Evolutionary conservation across 768 basidiomycete species (phyloP).

Genomic region (Hirschioporus abietinus): DNA sequence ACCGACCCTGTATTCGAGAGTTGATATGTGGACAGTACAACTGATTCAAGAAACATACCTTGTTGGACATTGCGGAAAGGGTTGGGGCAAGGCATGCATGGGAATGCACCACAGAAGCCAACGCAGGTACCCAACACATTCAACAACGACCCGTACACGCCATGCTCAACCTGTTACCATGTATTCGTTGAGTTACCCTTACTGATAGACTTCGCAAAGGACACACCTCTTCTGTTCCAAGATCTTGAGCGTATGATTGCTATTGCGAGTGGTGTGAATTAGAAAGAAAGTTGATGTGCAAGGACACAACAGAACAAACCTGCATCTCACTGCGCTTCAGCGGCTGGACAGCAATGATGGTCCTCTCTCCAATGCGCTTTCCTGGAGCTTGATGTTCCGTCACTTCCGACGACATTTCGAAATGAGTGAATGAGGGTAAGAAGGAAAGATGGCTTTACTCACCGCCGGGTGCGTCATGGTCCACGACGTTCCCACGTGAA

Average conservation of each 20-base stretch:
- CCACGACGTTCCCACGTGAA: constrained; percentile 60
- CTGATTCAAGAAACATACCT: constrained; percentile 36
- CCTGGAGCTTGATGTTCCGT: constrained; percentile 45
- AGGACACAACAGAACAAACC: constrained; percentile 32
- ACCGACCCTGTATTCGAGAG: constrained; percentile 56
- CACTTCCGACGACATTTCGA: constrained; percentile 36
- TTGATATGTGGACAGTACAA: constrained; percentile 5
- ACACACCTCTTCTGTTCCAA: constrained; percentile 58
- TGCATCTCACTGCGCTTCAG: constrained; percentile 85
- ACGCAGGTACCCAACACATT: constrained; percentile 61
- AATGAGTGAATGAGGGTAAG: constrained; percentile 10
- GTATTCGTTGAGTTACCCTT: constrained; percentile 3
- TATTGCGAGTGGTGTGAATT: constrained; percentile 29
- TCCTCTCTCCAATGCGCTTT: constrained; percentile 15
- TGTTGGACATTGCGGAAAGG: constrained; percentile 83
- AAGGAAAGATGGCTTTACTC: constrained; percentile 16
- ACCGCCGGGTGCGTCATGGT: constrained; percentile 67
- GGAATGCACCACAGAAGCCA: constrained; percentile 70
- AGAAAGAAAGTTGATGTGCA: not conserved
- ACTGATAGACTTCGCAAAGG: not conserved
- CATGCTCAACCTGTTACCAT: constrained; percentile 62
- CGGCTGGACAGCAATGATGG: constrained; percentile 78
- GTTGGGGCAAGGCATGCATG: constrained; percentile 82
- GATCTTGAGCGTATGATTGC: constrained; percentile 90
- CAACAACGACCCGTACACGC: constrained; percentile 78